phyloP scores from a whole-genome alignment of 2,329 filamentous ascomycete species.

The Talaromyces sp. region DNA sequence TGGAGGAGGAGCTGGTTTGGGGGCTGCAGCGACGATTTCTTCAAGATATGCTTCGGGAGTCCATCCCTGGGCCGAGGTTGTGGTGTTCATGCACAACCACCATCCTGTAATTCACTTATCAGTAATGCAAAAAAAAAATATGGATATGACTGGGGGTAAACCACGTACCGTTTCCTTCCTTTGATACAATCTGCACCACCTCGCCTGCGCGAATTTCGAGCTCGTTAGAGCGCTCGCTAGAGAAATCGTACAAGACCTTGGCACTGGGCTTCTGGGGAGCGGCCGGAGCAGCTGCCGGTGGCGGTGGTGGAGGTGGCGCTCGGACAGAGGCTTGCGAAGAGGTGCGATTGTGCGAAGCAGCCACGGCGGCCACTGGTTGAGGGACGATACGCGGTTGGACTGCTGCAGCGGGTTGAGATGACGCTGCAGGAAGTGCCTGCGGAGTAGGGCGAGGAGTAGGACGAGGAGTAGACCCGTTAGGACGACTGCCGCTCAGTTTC shows the following conservation, averaged over 20 bases:
- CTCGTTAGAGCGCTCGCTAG: conserved; percentile 78
- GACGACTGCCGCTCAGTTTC: conserved; percentile 56
- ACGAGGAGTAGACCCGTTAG: conserved; percentile 25
- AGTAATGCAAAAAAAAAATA: conserved; percentile 17
- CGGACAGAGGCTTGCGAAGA: conserved; percentile 43
- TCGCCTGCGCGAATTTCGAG: conserved; percentile 75
- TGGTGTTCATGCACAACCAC: conserved; percentile 82
- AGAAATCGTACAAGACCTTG: conserved; percentile 90
- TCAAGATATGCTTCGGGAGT: conserved; percentile 91
- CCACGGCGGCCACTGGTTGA: conserved; percentile 29
- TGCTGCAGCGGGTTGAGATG: conserved; percentile 24
- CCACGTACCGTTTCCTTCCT: conserved; percentile 83
- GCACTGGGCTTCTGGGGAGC: conserved; percentile 69
- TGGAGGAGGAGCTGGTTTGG: conserved; percentile 55
- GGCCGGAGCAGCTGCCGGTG: conserved; percentile 53
- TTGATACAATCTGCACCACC: conserved; percentile 83
- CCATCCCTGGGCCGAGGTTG: conserved; percentile 76
- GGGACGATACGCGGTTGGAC: conserved; percentile 25
- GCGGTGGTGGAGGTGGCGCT: conserved; percentile 61
- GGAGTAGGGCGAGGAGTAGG: conserved; percentile 34
- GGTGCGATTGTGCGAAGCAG: conserved; percentile 46
- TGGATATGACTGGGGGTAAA: not conserved
- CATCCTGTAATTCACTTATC: conserved; percentile 62
- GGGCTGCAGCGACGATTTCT: conserved; percentile 57
- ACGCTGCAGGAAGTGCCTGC: conserved; percentile 19